Conservation (phyloP, 1,139 yeast genomes). For the Suhomyces panamericanus region DNA sequence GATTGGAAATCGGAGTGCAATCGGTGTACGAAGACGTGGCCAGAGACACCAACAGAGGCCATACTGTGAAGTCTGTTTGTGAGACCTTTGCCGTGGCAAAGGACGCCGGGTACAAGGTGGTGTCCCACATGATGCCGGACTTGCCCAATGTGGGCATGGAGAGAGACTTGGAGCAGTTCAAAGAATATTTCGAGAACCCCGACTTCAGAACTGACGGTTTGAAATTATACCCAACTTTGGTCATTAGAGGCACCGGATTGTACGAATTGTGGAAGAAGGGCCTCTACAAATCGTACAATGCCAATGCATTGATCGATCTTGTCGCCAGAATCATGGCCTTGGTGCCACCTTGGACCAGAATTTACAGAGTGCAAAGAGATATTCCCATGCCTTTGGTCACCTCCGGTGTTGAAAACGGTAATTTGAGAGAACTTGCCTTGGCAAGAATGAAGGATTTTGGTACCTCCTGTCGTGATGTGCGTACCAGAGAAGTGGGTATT, state of each 20-base stretch:
- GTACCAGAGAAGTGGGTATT: constrained; percentile 98
- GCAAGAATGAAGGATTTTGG: constrained; percentile 99
- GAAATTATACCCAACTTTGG: constrained; percentile 92
- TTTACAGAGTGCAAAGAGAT: constrained; percentile 97
- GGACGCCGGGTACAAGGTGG: constrained; percentile 97
- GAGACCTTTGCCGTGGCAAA: constrained; percentile 94
- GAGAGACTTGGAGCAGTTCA: constrained; percentile 92
- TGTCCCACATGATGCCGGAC: constrained; percentile 99
- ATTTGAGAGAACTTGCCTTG: constrained; percentile 88
- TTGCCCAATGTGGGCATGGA: constrained; percentile 98
- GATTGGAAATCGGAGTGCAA: constrained; percentile 96
- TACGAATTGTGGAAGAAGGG: constrained; percentile 98
- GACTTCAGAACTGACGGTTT: constrained; percentile 96
- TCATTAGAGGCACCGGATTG: constrained; percentile 95
- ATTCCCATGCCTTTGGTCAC: constrained; percentile 99
- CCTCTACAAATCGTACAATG: constrained; percentile 88
- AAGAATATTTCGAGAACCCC: constrained; percentile 95
- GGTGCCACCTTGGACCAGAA: constrained; percentile 99
- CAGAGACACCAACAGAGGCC: constrained; percentile 97
- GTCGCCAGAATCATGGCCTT: constrained; percentile 94
- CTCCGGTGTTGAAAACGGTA: constrained; percentile 98
- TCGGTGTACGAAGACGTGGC: constrained; percentile 98
- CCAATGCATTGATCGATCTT: constrained; percentile 88
- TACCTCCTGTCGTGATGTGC: constrained; percentile 92
- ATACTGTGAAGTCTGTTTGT: constrained; percentile 93